Evolutionary conservation across 495 filamentous ascomycete species (phyloP).

Genomic region (Podospora tetraspora): DNA sequence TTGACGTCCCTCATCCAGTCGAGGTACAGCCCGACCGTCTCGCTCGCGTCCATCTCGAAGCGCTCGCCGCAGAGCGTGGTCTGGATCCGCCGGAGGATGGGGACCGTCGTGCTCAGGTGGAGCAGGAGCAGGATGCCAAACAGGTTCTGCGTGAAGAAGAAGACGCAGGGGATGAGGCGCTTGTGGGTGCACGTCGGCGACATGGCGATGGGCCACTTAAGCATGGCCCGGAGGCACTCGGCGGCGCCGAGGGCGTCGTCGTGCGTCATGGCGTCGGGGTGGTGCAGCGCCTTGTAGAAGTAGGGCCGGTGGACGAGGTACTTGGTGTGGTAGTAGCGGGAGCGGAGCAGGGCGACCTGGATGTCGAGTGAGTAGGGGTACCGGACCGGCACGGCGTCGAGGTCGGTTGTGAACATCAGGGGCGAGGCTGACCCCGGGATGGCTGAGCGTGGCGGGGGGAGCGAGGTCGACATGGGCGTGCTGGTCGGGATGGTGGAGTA

Average conservation of each 20-base stretch:
- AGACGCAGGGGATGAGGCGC: slow-evolving; percentile 51
- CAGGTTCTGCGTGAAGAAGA: slow-evolving; percentile 56
- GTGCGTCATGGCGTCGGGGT: slow-evolving; percentile 47
- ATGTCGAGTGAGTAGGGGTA: slow-evolving; percentile 50
- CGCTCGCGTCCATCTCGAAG: slow-evolving; percentile 44
- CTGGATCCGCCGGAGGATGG: slow-evolving; percentile 43
- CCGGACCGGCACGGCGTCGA: slow-evolving; percentile 36
- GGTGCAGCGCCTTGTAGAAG: slow-evolving; percentile 57
- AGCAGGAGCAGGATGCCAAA: slow-evolving; percentile 52
- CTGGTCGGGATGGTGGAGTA: slow-evolving; percentile 16
- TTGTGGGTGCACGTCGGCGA: slow-evolving; percentile 51
- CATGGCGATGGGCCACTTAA: slow-evolving; percentile 55
- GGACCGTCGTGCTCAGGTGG: slow-evolving; percentile 45
- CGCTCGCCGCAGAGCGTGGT: slow-evolving; percentile 37
- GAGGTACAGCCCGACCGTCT: slow-evolving; percentile 45
- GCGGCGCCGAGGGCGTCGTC: slow-evolving; percentile 48
- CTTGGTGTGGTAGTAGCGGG: slow-evolving; percentile 55
- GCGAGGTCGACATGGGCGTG: slow-evolving; percentile 14
- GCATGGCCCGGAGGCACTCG: slow-evolving; percentile 46
- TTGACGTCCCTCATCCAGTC: slow-evolving; percentile 53
- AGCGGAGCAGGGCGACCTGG: slow-evolving; percentile 51
- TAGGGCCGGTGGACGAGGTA: slow-evolving; percentile 56
- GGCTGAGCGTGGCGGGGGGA: slow-evolving; percentile 1
- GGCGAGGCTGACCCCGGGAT: slow-evolving; percentile 17
- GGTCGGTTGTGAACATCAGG: slow-evolving; percentile 47